phyloP scores from a whole-genome alignment of 139 green algal genomes.

The Volvox reticuliferus region DNA sequence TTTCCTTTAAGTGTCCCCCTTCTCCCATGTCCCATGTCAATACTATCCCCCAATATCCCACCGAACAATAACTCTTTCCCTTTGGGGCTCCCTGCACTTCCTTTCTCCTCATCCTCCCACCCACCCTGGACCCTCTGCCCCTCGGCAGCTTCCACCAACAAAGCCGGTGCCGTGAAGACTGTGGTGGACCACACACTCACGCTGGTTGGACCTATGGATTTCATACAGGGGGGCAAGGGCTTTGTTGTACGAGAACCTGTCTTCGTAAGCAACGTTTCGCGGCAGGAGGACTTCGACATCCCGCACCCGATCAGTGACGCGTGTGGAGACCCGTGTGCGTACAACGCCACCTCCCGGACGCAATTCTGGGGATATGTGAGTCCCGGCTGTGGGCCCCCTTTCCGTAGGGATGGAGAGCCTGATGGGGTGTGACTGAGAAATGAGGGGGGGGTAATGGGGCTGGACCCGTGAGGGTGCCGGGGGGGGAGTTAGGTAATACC shows the following conservation, averaged over 20 bases:
- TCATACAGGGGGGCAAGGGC: not conserved
- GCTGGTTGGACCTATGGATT: not conserved
- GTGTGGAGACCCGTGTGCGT: not conserved
- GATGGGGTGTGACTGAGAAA: not conserved
- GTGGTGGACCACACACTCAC: not conserved
- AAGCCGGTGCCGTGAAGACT: not conserved
- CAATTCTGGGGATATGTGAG: slow-evolving; percentile 46
- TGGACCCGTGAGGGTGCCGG: too few species aligned
- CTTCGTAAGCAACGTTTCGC: not conserved
- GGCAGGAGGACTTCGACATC: not conserved
- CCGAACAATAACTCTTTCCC: not conserved
- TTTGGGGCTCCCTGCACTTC: not conserved
- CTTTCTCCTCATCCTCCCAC: not conserved
- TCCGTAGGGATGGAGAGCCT: too few species aligned
- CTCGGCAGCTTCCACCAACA: not conserved
- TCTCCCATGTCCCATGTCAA: not conserved
- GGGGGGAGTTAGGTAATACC: not conserved
- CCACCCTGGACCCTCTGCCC: not conserved
- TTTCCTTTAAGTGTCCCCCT: not conserved
- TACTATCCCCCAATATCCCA: not conserved
- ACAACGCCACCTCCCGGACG: slow-evolving; percentile 15
- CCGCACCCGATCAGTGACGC: not conserved
- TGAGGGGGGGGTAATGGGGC: not conserved
- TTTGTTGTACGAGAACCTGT: slow-evolving; percentile 1
- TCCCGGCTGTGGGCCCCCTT: not conserved